phyloP scores from a whole-genome alignment of 2,329 filamentous ascomycete genomes.

The Beauveria medogensis region DNA sequence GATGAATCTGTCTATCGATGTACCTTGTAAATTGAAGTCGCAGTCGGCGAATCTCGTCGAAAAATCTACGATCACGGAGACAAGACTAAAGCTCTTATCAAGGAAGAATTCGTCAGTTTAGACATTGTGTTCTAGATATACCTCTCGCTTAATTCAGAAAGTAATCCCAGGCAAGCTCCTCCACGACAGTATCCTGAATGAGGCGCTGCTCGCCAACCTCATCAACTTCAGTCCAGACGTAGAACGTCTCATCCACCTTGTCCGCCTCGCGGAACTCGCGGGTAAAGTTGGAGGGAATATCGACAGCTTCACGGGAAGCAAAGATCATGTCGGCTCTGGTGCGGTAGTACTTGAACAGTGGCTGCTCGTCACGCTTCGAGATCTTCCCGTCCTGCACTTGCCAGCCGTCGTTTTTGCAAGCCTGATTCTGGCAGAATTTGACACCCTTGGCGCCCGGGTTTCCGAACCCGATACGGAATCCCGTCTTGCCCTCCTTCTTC shows the following conservation, averaged over 20 bases:
- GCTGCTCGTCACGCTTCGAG: constrained; percentile 10
- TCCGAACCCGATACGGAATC: constrained; percentile 14
- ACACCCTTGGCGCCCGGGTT: constrained; percentile 12
- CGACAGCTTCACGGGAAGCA: constrained; percentile 10
- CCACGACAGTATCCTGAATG: constrained; percentile 14
- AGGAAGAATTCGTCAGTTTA: too few species aligned
- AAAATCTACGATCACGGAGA: too few species aligned
- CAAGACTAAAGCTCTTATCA: too few species aligned
- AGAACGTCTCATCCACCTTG: constrained; percentile 4
- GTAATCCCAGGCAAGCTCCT: constrained; percentile 10
- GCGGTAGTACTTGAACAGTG: constrained; percentile 15
- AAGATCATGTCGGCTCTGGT: constrained; percentile 15
- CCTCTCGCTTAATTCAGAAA: neutral
- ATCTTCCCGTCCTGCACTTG: constrained; percentile 14
- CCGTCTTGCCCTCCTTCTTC: constrained; percentile 6
- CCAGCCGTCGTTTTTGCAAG: constrained; percentile 16
- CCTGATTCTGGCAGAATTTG: constrained; percentile 15
- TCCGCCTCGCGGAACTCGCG: constrained; percentile 12
- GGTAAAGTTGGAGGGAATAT: constrained; percentile 12
- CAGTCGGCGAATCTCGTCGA: too few species aligned
- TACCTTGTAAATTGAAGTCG: too few species aligned
- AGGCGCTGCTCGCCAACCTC: constrained; percentile 7
- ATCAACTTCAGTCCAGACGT: constrained; percentile 11
- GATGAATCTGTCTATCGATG: too few species aligned
- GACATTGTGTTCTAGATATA: too few species aligned